Conservation (phyloP, 345 rosid genomes). For the Murraya koenigii region DNA sequence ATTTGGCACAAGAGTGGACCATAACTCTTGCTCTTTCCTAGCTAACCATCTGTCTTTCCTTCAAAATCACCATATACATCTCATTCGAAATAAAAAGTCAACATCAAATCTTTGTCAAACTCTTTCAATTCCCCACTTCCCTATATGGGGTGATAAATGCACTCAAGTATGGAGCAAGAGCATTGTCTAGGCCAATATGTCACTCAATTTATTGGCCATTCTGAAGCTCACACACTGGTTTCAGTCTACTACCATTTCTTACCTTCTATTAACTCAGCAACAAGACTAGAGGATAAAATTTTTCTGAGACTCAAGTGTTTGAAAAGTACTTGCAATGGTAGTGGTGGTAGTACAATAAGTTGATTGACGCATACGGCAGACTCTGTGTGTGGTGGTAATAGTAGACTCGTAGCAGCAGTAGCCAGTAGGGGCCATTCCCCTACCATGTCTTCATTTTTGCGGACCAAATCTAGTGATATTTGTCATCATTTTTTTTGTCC, state of each 20-base stretch:
- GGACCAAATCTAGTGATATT: slow-evolving; percentile 19
- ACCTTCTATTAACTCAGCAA: neutral
- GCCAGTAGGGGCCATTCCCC: slow-evolving; percentile 10
- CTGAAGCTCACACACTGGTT: neutral
- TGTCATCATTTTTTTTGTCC: slow-evolving; percentile 16
- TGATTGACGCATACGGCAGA: slow-evolving; percentile 10
- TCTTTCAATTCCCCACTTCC: neutral
- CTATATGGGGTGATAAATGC: neutral
- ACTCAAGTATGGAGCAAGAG: neutral
- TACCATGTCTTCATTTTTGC: slow-evolving; percentile 3
- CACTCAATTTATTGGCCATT: neutral
- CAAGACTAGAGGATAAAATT: neutral
- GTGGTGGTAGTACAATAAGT: neutral
- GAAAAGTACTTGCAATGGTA: neutral
- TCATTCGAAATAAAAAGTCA: neutral
- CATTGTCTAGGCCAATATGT: neutral
- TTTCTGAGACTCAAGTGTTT: neutral
- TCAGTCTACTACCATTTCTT: neutral
- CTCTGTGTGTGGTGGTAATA: neutral
- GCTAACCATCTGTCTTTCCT: neutral
- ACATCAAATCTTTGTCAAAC: neutral
- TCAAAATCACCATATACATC: neutral
- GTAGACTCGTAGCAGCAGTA: neutral
- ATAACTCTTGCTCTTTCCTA: neutral
- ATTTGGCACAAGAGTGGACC: neutral